Evolutionary conservation across 2,329 filamentous ascomycete genomes (phyloP), one percentile per base, ranked within the genome.

Genomic region (Anisogramma anomala): DNA sequence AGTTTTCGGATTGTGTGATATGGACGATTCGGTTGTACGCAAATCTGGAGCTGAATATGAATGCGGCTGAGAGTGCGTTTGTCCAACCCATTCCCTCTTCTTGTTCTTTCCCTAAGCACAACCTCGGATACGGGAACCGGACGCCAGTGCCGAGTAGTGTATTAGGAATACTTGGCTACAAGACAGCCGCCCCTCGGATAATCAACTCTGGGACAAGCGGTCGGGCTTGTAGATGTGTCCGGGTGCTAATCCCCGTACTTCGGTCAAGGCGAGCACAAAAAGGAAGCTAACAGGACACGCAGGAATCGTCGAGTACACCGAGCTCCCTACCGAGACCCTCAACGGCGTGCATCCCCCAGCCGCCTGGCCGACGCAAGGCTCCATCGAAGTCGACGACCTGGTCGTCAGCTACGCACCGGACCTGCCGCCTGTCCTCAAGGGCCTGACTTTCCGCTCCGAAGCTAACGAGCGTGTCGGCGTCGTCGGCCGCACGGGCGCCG

Each of bases 1-100:
- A 83, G 42, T 84, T 86, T 54, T 73, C 78, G 0, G 60, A 60
- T 13, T 67, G 69, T 6, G 72, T 86, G 41, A 71, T 79, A 36
- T 82, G 74, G 72, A 69, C 74, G 0, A 71, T 86, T 27, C 68
- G 80, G 1, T 65, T 77, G 41, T 85, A 84, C 53, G 72, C 81
- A 0, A 78, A 75, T 47, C 63, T 86, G 15, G 84, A 89, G 55
- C 64, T 88, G 3, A 76, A 84, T 53, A 86, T 88, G 80, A 87
- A 87, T 52, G 74, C 82, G 0, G 77, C 79, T 0, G 84, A 89
- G 59, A 69, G 84, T 22, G 28, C 37, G 41, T 33, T 15, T 6
- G 18, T 2, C 1, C 13, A 9, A 13, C 27, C 4, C n/a, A n/a
- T n/a, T n/a, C n/a, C n/a, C n/a, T n/a, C n/a, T n/a, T n/a, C n/a